Base-by-base conservation (phyloP, 1,284 basidiomycete genomes). In the Hymenochaete sp. region DNA sequence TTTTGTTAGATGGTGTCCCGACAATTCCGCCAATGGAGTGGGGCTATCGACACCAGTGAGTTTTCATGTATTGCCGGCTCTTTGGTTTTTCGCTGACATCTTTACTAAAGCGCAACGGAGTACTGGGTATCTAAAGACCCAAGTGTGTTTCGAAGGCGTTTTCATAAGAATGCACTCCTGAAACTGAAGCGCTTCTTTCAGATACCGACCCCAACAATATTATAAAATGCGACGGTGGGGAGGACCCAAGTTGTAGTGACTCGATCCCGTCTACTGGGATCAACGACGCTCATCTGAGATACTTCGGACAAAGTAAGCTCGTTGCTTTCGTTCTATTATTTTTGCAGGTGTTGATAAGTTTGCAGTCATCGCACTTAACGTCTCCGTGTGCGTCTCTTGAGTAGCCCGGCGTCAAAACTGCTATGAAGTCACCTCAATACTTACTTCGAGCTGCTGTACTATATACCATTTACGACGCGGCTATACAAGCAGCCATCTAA, bases 21-120 rank as follows among this genome's bases (percentile, higher is more conserved):
- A 70, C 67, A 9, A 63, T 72, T 45, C 59, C 69, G 32, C 58
- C 61, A 8, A 53, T 47, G n/a, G 51, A 2, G 32, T 50, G 68
- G 11, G 70, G 68, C 21, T 72, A 72, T 50, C 58, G 53, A 26
- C 70, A 72, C 48, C 70, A 69, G 70, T 71, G 55, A 25, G 65
- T 45, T 4, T 31, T 19, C 38, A 11, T 29, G 27, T 42, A 11
- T 39, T 9, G 38, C 26, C n/a, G 37, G 40, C 22, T 33, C 41
- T 39, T 35, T 19, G 31, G 9, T 7, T 21, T 27, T 35, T 5
- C 14, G 49, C 43, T 40, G 11, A 32, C 33, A 25, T 14, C 18
- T 19, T 33, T 13, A 31, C 16, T 36, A 26, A 40, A 72, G 68
- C 44, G 67, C 56, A 10, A 62, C 63, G 1, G 67, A 72, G 52